Conservation (phyloP, 345 rosid genomes). For the Heritiera fomes region DNA sequence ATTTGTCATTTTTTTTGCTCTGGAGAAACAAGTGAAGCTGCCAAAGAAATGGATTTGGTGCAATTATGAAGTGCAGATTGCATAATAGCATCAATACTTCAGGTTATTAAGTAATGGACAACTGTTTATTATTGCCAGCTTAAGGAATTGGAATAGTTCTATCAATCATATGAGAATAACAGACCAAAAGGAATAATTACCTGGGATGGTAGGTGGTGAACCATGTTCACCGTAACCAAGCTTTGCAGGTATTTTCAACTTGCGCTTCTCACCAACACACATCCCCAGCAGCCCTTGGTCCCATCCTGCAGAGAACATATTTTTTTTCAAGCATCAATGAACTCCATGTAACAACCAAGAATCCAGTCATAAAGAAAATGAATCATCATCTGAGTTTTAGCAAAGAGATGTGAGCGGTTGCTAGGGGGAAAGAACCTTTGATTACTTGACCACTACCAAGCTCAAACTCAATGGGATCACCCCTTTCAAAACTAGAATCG, state of each 20-base stretch:
- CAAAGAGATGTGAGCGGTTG: neutral
- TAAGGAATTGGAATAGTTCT: neutral
- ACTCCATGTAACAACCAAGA: constrained; percentile 9
- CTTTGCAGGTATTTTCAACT: constrained; percentile 89
- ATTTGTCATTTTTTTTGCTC: neutral
- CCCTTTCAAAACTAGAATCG: constrained; percentile 95
- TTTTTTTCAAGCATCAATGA: constrained; percentile 3
- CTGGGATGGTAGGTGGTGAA: constrained; percentile 92
- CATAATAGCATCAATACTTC: neutral
- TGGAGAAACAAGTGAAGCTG: neutral
- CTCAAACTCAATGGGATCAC: constrained; percentile 93
- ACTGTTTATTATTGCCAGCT: neutral
- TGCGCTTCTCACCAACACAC: constrained; percentile 93
- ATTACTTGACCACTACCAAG: constrained; percentile 95
- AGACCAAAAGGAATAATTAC: constrained; percentile 34
- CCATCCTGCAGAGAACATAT: constrained; percentile 63
- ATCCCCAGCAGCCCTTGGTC: constrained; percentile 90
- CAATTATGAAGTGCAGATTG: neutral
- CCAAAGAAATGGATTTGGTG: neutral
- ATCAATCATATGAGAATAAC: neutral
- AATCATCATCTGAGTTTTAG: neutral
- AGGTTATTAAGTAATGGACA: neutral
- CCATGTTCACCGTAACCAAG: constrained; percentile 93
- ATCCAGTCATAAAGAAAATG: neutral
- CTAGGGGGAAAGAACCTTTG: constrained; percentile 55